Percentiles rank a stretch among this genome's conserved stretches.
Evolutionary conservation across 2,329 filamentous ascomycete species (phyloP).

Genomic region (Nigrospora sphaerica): DNA sequence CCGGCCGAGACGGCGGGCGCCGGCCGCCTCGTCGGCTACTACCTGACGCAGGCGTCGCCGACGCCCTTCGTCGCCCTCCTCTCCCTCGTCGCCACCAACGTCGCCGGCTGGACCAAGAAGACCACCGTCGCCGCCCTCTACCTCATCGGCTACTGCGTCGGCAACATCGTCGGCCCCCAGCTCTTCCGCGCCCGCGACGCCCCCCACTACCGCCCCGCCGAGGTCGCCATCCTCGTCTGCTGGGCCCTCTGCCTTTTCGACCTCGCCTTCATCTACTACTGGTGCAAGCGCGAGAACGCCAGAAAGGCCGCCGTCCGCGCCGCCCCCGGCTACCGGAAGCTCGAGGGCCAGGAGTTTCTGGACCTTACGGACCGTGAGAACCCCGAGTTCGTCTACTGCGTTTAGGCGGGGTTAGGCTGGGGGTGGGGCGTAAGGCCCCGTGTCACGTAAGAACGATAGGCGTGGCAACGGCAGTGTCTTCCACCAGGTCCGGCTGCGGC

Average conservation of each 20-base stretch:
- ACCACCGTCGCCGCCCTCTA: constrained; percentile 49
- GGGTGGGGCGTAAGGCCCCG: too few species aligned
- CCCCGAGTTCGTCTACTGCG: constrained; percentile 53
- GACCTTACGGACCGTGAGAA: constrained; percentile 64
- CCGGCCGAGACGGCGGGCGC: constrained; percentile 44
- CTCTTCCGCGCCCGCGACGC: constrained; percentile 36
- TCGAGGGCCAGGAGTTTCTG: constrained; percentile 62
- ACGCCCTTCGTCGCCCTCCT: constrained; percentile 58
- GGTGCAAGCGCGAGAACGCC: constrained; percentile 51
- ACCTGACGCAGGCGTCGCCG: constrained; percentile 53
- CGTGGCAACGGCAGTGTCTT: too few species aligned
- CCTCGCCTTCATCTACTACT: constrained; percentile 55
- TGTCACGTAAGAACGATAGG: too few species aligned
- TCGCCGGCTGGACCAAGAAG: constrained; percentile 51
- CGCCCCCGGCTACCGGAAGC: constrained; percentile 47
- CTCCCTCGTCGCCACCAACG: constrained; percentile 56
- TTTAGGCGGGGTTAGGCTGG: constrained; percentile 23
- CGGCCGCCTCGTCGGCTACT: constrained; percentile 57
- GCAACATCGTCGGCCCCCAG: constrained; percentile 47
- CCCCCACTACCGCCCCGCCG: constrained; percentile 54
- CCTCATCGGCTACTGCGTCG: constrained; percentile 42
- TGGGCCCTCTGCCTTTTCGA: constrained; percentile 44
- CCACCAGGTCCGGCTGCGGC: too few species aligned
- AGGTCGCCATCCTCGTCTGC: constrained; percentile 57
- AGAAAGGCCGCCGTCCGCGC: constrained; percentile 47